Conservation (phyloP, 2,329 filamentous ascomycete genomes). For the Beauveria sp. region DNA sequence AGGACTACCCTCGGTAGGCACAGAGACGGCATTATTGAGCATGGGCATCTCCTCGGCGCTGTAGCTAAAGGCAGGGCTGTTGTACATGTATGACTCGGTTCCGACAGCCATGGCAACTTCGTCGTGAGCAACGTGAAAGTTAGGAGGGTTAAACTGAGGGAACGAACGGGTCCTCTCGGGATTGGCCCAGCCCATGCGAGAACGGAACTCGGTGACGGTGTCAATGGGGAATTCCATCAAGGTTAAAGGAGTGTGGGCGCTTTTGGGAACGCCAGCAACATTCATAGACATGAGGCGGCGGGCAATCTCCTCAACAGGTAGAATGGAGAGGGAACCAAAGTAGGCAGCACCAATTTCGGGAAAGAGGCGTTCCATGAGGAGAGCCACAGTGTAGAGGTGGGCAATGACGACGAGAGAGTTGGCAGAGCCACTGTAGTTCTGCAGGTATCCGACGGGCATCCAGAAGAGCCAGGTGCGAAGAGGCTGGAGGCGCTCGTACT, state of each 20-base stretch:
- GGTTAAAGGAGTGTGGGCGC: slow-evolving; percentile 51
- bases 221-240: slow-evolving; percentile 69
- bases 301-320: slow-evolving; percentile 80
- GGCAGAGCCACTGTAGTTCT: slow-evolving; percentile 66
- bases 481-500: slow-evolving; percentile 83
- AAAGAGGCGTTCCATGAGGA: slow-evolving; percentile 84
- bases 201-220: slow-evolving; percentile 60
- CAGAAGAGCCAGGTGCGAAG: slow-evolving; percentile 93
- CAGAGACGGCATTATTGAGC: slow-evolving; percentile 40
- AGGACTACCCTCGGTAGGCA: slow-evolving; percentile 45
- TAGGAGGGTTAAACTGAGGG: slow-evolving; percentile 50
- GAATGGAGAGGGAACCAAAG: slow-evolving; percentile 71
- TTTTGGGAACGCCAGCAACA: slow-evolving; percentile 47
- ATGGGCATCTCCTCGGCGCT: slow-evolving; percentile 55
- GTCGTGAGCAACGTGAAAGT: slow-evolving; percentile 40
- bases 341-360: slow-evolving; percentile 87
- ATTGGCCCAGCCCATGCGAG: slow-evolving; percentile 59
- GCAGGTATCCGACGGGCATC: slow-evolving; percentile 79
- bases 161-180: slow-evolving; percentile 53
- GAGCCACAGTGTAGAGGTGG: slow-evolving; percentile 82
- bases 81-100: slow-evolving; percentile 42
- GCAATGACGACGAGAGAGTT: slow-evolving; percentile 77
- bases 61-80: slow-evolving; percentile 54
- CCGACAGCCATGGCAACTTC: slow-evolving; percentile 34
- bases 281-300: slow-evolving; percentile 65